Conservation (phyloP, 192 early-diverging fungal species). For the Gonapodya prolifera region DNA sequence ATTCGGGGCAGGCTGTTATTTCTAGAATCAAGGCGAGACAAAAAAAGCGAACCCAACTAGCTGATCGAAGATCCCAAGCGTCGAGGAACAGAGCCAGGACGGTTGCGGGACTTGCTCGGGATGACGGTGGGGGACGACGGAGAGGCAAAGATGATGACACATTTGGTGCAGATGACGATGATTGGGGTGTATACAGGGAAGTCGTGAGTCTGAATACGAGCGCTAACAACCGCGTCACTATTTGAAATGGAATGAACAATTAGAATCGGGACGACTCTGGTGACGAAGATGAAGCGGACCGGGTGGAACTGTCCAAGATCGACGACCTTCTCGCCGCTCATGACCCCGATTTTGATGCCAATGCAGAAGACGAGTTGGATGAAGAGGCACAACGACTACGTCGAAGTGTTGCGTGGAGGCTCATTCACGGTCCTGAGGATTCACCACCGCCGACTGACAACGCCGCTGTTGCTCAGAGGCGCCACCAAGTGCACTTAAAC, state of each 20-base stretch:
- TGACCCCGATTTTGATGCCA: constrained; percentile 60
- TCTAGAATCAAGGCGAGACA: constrained; percentile 56
- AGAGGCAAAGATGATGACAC: constrained; percentile 62
- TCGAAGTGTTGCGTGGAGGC: neutral
- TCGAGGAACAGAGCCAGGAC: constrained; percentile 75
- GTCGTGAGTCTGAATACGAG: constrained; percentile 41
- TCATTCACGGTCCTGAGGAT: neutral
- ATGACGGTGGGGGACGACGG: constrained; percentile 14
- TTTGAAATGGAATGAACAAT: neutral
- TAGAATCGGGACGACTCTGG: constrained; percentile 66
- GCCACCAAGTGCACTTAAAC: constrained; percentile 77
- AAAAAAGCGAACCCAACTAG: constrained; percentile 58
- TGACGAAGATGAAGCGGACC: constrained; percentile 66
- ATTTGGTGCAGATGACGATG: constrained; percentile 85
- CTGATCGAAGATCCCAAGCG: constrained; percentile 74
- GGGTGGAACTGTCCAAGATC: constrained; percentile 48
- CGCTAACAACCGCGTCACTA: neutral
- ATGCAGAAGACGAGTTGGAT: constrained; percentile 46
- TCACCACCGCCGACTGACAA: neutral
- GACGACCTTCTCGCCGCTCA: constrained; percentile 56
- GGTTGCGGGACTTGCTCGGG: constrained; percentile 66
- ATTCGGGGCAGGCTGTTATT: constrained; percentile 26
- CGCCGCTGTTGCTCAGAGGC: constrained; percentile 34
- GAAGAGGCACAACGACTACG: constrained; percentile 17
- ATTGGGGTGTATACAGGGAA: constrained; percentile 85